Base-by-base conservation (phyloP, 352 stramenopile genomes). In the Globisporangium iwayamae region DNA sequence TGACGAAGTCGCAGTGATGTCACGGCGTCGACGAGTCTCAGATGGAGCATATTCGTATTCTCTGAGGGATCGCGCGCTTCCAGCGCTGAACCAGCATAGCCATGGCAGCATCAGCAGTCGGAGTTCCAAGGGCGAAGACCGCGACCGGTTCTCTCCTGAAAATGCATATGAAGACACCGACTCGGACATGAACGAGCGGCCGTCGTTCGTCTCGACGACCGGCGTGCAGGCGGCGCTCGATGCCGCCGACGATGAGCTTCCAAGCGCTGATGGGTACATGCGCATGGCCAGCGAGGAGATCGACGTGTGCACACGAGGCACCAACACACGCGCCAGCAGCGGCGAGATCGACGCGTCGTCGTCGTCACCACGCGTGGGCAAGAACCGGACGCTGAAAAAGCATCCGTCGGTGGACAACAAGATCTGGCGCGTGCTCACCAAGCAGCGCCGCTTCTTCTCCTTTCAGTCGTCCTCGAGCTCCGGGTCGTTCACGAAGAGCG, bases 231-330 rank as follows among this genome's bases (percentile, higher is more conserved):
- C 54, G 18, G 63, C 56, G n/a, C 25, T 43, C 25, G 59, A 47
- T 4, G 51, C 28, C 30, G 54, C 66, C 10, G 56, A 52, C 4
- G 65, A 72, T 11, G 79, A 76, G 20, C 70, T 71, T 22, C 79
- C 75, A 9, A 94, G 80, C 53, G 79, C 83, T 11, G 86, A 94
- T 48, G 77, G 75, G 16, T 94, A 79, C 70, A 94, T 94, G 81
- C 79, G 85, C 16, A 73, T 92, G 25, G 86, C 86, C 32, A 89
- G 70, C 50, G 69, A 74, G 14, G 79, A 83, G 62, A 77, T 91
- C 53, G 78, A 83, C 39, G 75, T 63, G 46, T 67, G 20, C 34
- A 46, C 62, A 18, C 25, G 18, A 34, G 5, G 1, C 34, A 30
- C 9, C 13, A n/a, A 53, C n/a, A 45, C 39, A 6, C 39, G 39